These are phyloP conservation scores for Solanum tarapatanum DNA, from an alignment of 257 asterid genomes.

Conservation along the genomic window DNA sequence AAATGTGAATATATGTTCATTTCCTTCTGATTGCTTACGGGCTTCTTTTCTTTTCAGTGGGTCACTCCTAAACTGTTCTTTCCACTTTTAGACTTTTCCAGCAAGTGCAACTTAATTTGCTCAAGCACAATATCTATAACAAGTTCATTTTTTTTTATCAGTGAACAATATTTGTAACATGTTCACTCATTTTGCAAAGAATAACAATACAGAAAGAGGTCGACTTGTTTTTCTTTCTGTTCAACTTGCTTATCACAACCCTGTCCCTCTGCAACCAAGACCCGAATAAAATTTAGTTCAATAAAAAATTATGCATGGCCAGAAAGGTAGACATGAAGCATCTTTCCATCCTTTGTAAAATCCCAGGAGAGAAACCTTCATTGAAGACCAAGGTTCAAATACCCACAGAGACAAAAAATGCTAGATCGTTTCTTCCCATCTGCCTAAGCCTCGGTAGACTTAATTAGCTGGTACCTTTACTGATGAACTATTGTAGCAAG, in stretches of 20 bases:
- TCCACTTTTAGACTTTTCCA: neutral
- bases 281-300: neutral
- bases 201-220: neutral
- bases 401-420: neutral
- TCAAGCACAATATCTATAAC: neutral
- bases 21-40: neutral
- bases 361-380: neutral
- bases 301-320: neutral
- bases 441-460: neutral
- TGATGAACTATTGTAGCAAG: neutral
- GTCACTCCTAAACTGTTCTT: neutral
- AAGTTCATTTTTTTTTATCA: neutral
- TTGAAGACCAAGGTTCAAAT: neutral
- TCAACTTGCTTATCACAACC: neutral
- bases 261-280: neutral
- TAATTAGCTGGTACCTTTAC: neutral
- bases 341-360: neutral
- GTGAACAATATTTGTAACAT: neutral
- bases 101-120: neutral
- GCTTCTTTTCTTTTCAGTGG: neutral
- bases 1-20: neutral
- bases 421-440: neutral
- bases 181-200: neutral
- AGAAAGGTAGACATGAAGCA: neutral
- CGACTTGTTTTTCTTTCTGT: neutral